Evolutionary conservation across 2,329 filamentous ascomycete genomes (phyloP), one percentile per base, ranked within the genome.

Genomic region (Fusarium haematococcum): DNA sequence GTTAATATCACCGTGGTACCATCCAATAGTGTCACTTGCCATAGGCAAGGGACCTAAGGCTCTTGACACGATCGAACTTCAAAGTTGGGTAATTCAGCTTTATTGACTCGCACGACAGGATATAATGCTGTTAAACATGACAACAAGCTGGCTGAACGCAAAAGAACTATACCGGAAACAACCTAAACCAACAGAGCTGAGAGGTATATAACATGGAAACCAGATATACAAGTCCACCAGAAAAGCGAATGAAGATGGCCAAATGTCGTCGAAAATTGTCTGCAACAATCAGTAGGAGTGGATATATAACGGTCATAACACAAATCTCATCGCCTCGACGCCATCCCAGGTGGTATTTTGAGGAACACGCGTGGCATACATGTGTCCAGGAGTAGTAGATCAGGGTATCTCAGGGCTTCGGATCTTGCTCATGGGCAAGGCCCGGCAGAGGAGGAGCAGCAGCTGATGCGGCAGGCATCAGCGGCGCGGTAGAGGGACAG

Each of bases 241-340:
- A 43, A 41, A 25, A 37, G 14, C 14, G 37, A 45, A 27, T 30
- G 16, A 56, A 37, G n/a, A 56, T 48, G 27, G 27, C 54, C 48
- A 54, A 27, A 27, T 32, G 48, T 35, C 23, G n/a, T 32, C 59
- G 13, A 48, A 45, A 25, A 20, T 35, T 58, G 25, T 57, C 71
- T 73, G 63, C 32, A n/a, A 68, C 39, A 13, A 74, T 74, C 68
- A 74, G 68, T 65, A 50, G 48, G 33, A 50, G 27, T 41, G 25
- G 23, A 32, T 32, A 71, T 58, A 71, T 58, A 32, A 32, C 25
- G 25, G 37, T n/a, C n/a, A 52, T 62, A 25, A n/a, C 5, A 50
- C 27, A 32, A 60, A 33, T 39, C 32, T 57, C 59, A 27, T 54
- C 9, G 27, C 30, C 23, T 37, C 7, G 33, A 14, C 37, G 25